phyloP scores from a whole-genome alignment of 495 filamentous ascomycete genomes.

The Xylaria grammica region DNA sequence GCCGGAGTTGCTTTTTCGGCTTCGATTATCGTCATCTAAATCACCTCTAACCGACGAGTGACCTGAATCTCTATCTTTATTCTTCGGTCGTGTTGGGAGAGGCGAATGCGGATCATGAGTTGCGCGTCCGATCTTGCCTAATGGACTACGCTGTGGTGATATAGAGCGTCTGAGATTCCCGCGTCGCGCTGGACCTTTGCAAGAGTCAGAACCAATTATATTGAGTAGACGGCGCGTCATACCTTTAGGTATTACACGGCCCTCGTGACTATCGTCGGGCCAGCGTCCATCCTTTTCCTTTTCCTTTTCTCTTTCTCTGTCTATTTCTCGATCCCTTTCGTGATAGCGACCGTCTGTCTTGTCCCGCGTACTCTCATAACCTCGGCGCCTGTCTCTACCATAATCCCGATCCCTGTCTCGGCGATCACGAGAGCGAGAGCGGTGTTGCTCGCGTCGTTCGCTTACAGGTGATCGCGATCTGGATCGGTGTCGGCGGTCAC shows the following conservation, averaged over 20 bases:
- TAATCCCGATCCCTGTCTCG: conserved; percentile 41
- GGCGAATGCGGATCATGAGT: conserved; percentile 31
- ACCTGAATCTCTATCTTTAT: conserved; percentile 27
- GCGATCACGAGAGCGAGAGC: conserved; percentile 41
- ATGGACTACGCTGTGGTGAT: conserved; percentile 25
- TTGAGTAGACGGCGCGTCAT: background rate
- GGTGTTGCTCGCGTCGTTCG: conserved; percentile 42
- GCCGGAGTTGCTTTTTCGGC: conserved; percentile 48
- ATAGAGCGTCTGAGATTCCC: conserved; percentile 26
- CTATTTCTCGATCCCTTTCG: conserved; percentile 42
- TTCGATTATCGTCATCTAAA: conserved; percentile 42
- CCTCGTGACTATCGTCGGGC: conserved; percentile 53
- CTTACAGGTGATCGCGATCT: conserved; percentile 45
- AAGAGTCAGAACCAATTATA: conserved; percentile 20
- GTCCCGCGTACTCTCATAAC: conserved; percentile 28
- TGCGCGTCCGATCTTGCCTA: conserved; percentile 25
- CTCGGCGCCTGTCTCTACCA: conserved; percentile 26
- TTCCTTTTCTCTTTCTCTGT: conserved; percentile 50
- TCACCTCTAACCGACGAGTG: conserved; percentile 44
- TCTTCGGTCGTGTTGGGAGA: conserved; percentile 34
- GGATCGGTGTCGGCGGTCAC: conserved; percentile 41
- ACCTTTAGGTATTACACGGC: conserved; percentile 22
- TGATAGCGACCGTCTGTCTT: conserved; percentile 31
- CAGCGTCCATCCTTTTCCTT: conserved; percentile 38
- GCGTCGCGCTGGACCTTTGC: conserved; percentile 22